phyloP scores from a whole-genome alignment of 345 rosid species.

The Eucalyptus marginata region DNA sequence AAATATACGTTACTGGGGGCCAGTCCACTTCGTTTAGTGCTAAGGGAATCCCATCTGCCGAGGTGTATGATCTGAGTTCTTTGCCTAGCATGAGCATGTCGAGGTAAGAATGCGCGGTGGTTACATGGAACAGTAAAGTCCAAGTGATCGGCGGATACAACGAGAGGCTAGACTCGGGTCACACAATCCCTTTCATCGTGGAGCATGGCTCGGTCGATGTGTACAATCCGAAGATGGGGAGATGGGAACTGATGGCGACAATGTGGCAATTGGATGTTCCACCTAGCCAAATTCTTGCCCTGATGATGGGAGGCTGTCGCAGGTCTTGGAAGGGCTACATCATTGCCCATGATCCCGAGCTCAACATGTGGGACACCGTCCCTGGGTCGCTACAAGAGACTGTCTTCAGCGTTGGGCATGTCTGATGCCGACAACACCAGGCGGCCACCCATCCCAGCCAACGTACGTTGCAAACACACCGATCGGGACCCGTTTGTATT shows the following conservation, averaged over 20 bases:
- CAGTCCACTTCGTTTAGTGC: conserved; percentile 11
- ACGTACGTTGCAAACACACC: conserved; percentile 37
- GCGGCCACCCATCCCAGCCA: conserved; percentile 13
- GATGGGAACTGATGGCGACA: conserved; percentile 28
- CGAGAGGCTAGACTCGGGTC: conserved; percentile 3
- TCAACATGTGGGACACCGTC: conserved; percentile 34
- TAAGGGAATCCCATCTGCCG: conserved; percentile 14
- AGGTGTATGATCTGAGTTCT: conserved; percentile 27
- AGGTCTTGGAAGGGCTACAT: conserved; percentile 50
- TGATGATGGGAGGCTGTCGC: conserved; percentile 16
- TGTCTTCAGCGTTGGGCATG: not conserved
- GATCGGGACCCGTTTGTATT: conserved; percentile 21
- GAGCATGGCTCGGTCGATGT: conserved; percentile 47
- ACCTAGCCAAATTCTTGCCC: conserved; percentile 34
- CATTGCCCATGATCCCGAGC: conserved; percentile 21
- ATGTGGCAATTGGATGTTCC: conserved; percentile 64
- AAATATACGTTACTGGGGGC: conserved; percentile 37
- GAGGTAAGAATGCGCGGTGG: conserved; percentile 36
- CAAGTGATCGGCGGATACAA: conserved; percentile 34
- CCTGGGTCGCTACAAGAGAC: conserved; percentile 18
- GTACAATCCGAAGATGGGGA: conserved; percentile 5
- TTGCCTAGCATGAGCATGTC: conserved; percentile 22
- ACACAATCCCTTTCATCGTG: conserved; percentile 3
- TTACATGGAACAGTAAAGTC: conserved; percentile 31
- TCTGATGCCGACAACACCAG: not conserved